phyloP scores from a whole-genome alignment of 1,139 yeast genomes.

The Scheffersomyces titani region DNA sequence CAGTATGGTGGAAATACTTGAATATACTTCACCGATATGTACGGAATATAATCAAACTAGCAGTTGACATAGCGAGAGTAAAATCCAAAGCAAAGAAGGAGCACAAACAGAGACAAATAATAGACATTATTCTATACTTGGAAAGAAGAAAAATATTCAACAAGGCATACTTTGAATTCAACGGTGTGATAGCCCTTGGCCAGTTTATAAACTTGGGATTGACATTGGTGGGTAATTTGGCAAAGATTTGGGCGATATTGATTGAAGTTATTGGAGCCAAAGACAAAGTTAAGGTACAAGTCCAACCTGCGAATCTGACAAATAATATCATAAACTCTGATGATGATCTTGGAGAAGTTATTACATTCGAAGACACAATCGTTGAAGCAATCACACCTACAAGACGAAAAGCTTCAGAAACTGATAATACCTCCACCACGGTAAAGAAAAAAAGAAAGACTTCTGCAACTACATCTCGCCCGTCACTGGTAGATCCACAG shows the following conservation, averaged over 20 bases:
- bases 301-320: neutral
- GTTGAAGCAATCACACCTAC: conserved; percentile 1
- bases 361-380: conserved; percentile 10
- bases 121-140: conserved; percentile 34
- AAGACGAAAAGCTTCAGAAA: conserved; percentile 4
- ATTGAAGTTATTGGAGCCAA: conserved; percentile 21
- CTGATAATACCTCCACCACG: conserved; percentile 1
- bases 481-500: conserved; percentile 1
- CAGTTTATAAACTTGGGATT: conserved; percentile 79
- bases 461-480: neutral
- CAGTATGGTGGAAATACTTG: conserved; percentile 76
- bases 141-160: conserved; percentile 40
- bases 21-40: conserved; percentile 62
- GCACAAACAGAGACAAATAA: conserved; percentile 16
- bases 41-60: conserved; percentile 35
- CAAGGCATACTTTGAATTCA: conserved; percentile 60
- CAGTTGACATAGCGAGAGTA: conserved; percentile 20
- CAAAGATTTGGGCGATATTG: conserved; percentile 45
- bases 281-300: conserved; percentile 1
- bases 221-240: conserved; percentile 59
- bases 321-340: conserved; percentile 12
- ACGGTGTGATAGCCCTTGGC: conserved; percentile 70
- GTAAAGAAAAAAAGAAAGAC: conserved; percentile 8
- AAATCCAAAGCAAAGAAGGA: conserved; percentile 14
- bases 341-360: conserved; percentile 30